Percentiles rank a stretch among this genome's conserved stretches.
phyloP scores from a whole-genome alignment of 768 basidiomycete species.

The Kwoniella sp. region DNA sequence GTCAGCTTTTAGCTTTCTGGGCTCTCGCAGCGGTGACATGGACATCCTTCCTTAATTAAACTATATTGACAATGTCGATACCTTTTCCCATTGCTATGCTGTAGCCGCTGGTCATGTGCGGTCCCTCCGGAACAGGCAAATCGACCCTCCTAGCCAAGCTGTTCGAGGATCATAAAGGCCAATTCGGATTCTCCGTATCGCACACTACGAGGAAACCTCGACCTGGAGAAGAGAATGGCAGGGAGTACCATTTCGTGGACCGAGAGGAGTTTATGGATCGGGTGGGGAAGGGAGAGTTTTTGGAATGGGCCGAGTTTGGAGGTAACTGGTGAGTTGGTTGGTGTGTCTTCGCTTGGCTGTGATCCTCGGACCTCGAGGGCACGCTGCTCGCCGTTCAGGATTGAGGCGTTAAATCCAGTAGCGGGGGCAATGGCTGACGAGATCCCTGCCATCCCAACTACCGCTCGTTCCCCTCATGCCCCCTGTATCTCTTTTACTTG shows the following conservation, averaged over 20 bases:
- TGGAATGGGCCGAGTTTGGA: conserved; percentile 92
- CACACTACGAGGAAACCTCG: conserved; percentile 89
- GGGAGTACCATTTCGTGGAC: conserved; percentile 83
- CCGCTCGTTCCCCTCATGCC: too few relatives aligned
- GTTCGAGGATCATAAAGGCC: conserved; percentile 76
- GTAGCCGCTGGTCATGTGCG: conserved; percentile 81
- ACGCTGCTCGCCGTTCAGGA: too few relatives aligned
- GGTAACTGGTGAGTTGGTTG: conserved; percentile 64
- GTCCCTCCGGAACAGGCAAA: conserved; percentile 92
- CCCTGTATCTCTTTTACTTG: too few relatives aligned
- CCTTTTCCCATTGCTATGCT: neutral
- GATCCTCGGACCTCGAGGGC: too few relatives aligned
- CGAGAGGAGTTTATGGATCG: conserved; percentile 72
- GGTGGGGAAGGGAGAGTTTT: conserved; percentile 73
- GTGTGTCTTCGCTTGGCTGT: too few relatives aligned
- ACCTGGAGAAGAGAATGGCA: conserved; percentile 77
- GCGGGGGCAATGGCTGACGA: too few relatives aligned
- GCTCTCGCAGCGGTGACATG: neutral
- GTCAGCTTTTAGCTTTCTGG: too few relatives aligned
- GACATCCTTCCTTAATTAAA: neutral
- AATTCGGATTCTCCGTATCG: conserved; percentile 90
- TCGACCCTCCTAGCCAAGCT: conserved; percentile 82
- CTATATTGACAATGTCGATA: neutral
- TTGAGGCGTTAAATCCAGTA: too few relatives aligned
- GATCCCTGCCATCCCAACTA: too few relatives aligned